A percentile compares a stretch with the other conserved stretches of the same genome.
These are phyloP conservation scores for Penicillium sp. DNA, from an alignment of 2,329 filamentous ascomycete genomes.

Conservation along the genomic window DNA sequence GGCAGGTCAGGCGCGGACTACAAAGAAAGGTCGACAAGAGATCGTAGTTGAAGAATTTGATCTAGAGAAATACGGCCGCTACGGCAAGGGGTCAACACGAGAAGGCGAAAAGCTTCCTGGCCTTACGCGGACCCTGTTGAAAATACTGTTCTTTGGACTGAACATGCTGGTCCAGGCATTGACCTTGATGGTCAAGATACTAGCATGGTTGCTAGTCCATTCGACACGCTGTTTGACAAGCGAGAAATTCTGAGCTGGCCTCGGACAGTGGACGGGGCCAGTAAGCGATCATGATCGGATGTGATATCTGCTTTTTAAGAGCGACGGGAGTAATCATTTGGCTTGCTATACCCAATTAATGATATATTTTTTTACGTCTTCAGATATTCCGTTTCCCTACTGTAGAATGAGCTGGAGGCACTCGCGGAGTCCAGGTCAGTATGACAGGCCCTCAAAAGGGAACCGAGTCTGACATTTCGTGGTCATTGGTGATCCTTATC, in stretches of 20 bases:
- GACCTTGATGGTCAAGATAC: slow-evolving; percentile 43
- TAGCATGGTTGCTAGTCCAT: slow-evolving; percentile 48
- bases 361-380: neutral
- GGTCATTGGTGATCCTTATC: neutral
- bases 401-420: neutral
- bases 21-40: slow-evolving; percentile 37
- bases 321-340: slow-evolving; percentile 10
- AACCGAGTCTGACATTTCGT: neutral
- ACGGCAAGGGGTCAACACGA: slow-evolving; percentile 40
- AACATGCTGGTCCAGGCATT: slow-evolving; percentile 44
- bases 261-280: slow-evolving; percentile 5
- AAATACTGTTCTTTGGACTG: slow-evolving; percentile 44
- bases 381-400: neutral
- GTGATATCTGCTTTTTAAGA: neutral
- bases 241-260: slow-evolving; percentile 43
- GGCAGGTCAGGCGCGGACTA: neutral
- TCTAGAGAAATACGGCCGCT: slow-evolving; percentile 50
- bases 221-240: slow-evolving; percentile 46
- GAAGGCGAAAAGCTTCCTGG: slow-evolving; percentile 47
- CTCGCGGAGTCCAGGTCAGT: neutral
- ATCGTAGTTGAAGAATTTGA: slow-evolving; percentile 50
- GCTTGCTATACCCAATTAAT: slow-evolving; percentile 11
- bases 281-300: neutral
- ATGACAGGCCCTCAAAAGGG: neutral
- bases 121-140: slow-evolving; percentile 40